A percentile compares a stretch with the other conserved stretches of the same genome.
These are phyloP conservation scores for Rhizopus sp. DNA, from an alignment of 371 early-diverging fungal species.

Conservation along the genomic window DNA sequence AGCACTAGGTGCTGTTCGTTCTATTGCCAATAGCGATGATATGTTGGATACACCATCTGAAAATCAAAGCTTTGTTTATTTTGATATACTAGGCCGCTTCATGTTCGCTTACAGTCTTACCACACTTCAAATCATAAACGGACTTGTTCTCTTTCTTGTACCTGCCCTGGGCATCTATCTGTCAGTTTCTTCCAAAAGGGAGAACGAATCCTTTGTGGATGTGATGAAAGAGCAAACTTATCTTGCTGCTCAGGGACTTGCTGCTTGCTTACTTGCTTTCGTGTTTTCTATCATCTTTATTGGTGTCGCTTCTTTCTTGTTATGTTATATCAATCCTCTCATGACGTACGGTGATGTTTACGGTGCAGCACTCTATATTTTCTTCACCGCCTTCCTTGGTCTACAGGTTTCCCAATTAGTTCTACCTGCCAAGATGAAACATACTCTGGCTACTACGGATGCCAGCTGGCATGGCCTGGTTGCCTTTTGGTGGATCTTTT, in stretches of 20 bases:
- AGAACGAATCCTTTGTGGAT: conserved; percentile 1
- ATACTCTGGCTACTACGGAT: conserved; percentile 15
- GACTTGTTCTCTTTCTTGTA: conserved; percentile 35
- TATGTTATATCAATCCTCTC: conserved; percentile 36
- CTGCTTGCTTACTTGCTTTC: conserved; percentile 28
- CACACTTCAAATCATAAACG: conserved; percentile 41
- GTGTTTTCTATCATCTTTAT: conserved; percentile 16
- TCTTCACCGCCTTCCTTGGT: conserved; percentile 39
- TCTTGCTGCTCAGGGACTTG: conserved; percentile 29
- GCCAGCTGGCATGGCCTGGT: conserved; percentile 40
- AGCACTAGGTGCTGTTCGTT: conserved; percentile 40
- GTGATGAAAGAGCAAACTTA: conserved; percentile 21
- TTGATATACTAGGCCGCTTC: conserved; percentile 54
- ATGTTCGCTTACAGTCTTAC: conserved; percentile 53
- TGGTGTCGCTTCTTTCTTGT: conserved; percentile 12
- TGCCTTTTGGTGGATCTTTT: conserved; percentile 52
- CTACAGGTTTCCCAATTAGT: conserved; percentile 40
- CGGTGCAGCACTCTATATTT: conserved; percentile 34
- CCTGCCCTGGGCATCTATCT: conserved; percentile 30
- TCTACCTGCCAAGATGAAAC: conserved; percentile 29
- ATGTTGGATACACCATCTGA: conserved; percentile 23
- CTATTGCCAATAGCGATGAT: conserved; percentile 44
- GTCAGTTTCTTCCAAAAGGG: background rate
- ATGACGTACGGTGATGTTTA: conserved; percentile 47
- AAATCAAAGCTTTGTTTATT: conserved; percentile 46